Conservation (phyloP, 495 filamentous ascomycete species). For the Penicillium coprophilum region DNA sequence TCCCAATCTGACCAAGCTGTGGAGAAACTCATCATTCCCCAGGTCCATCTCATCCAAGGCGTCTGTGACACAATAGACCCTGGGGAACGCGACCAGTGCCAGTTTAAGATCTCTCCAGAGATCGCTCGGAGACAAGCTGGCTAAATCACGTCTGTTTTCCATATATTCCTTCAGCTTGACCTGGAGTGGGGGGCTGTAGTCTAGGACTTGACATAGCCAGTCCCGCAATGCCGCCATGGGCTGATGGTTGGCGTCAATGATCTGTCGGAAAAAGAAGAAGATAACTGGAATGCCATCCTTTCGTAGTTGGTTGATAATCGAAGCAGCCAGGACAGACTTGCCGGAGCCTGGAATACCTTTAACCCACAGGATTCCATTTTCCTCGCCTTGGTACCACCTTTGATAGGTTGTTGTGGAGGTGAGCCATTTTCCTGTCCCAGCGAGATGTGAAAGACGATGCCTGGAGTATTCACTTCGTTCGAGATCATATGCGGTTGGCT, state of each 20-base stretch:
- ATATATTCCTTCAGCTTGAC: constrained; percentile 18
- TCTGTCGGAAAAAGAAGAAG: constrained; percentile 57
- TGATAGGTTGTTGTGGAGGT: constrained; percentile 17
- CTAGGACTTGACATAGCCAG: constrained; percentile 45
- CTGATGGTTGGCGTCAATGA: constrained; percentile 49
- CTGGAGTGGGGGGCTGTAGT: constrained; percentile 41
- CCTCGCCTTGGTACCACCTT: constrained; percentile 14
- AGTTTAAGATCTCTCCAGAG: constrained; percentile 27
- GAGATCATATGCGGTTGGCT: constrained; percentile 21
- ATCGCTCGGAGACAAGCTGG: constrained; percentile 1
- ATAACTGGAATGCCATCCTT: constrained; percentile 38
- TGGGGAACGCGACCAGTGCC: constrained; percentile 29
- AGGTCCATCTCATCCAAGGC: constrained; percentile 50
- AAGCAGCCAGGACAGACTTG: constrained; percentile 77
- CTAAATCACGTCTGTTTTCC: neutral
- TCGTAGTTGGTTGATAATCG: constrained; percentile 34
- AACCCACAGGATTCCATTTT: constrained; percentile 16
- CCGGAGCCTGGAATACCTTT: constrained; percentile 81
- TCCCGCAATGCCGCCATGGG: constrained; percentile 43
- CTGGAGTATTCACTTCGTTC: constrained; percentile 11
- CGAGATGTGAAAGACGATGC: constrained; percentile 6
- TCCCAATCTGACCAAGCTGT: constrained; percentile 32
- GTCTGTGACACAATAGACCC: constrained; percentile 48
- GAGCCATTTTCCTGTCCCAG: constrained; percentile 18
- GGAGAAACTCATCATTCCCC: constrained; percentile 40